A percentile compares a stretch with the other conserved stretches of the same genome.
Evolutionary conservation across 2,329 filamentous ascomycete genomes (phyloP).

Genomic region (Fusarium verrucosum): DNA sequence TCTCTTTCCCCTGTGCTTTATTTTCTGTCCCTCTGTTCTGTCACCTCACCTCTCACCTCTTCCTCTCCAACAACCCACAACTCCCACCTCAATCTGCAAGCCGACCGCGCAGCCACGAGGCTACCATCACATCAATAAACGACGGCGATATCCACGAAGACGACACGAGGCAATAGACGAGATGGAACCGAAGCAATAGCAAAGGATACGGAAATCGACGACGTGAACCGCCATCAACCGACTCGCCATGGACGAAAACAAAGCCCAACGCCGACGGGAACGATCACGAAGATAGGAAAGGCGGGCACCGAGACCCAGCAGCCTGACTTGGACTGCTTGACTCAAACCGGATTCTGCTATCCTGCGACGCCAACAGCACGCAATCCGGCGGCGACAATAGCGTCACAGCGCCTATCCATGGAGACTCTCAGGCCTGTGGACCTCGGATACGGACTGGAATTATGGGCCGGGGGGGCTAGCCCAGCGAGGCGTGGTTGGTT

Average conservation of each 20-base stretch:
- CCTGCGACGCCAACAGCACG: slow-evolving; percentile 38
- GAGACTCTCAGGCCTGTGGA: slow-evolving; percentile 29
- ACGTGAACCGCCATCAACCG: slow-evolving; percentile 19
- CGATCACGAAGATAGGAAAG: slow-evolving; percentile 32
- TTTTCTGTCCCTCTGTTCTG: slow-evolving; percentile 38
- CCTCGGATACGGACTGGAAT: slow-evolving; percentile 40
- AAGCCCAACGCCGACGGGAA: slow-evolving; percentile 28
- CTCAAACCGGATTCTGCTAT: slow-evolving; percentile 33
- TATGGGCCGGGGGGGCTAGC: slow-evolving; percentile 40
- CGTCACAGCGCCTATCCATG: slow-evolving; percentile 41
- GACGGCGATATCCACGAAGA: not conserved
- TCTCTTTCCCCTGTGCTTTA: slow-evolving; percentile 35
- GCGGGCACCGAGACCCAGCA: slow-evolving; percentile 35
- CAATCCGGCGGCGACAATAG: slow-evolving; percentile 39
- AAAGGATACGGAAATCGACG: not conserved
- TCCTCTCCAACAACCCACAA: slow-evolving; percentile 38
- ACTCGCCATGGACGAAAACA: slow-evolving; percentile 34
- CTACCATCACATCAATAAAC: not conserved
- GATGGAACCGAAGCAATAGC: not conserved
- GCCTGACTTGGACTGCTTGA: slow-evolving; percentile 37
- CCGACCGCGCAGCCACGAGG: slow-evolving; percentile 2
- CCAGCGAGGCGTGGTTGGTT: slow-evolving; percentile 38
- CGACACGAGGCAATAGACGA: not conserved
- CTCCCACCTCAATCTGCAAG: slow-evolving; percentile 25
- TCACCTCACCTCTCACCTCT: slow-evolving; percentile 21